Evolutionary conservation across 768 basidiomycete species (phyloP), one percentile per base, ranked within the genome.

Genomic region (Pleurotus tuoliensis): DNA sequence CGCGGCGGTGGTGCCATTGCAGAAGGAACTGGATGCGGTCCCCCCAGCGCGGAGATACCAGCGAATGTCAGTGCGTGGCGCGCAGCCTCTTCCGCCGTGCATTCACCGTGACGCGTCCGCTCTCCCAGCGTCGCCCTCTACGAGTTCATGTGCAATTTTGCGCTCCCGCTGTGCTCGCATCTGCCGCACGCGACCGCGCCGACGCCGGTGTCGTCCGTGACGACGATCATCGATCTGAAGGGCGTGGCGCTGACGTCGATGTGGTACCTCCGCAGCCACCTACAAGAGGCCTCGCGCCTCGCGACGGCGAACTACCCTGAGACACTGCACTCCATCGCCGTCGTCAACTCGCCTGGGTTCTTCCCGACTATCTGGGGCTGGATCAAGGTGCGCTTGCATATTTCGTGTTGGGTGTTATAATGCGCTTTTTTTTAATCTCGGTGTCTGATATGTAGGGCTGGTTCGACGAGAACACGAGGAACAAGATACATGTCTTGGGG

Each of bases 241-340:
- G 71, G 73, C 43, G 79, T 85, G 56, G 82, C 87, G 5, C 71
- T 93, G 4, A 67, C 74, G 30, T 73, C 81, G 0, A 81, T 92
- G 73, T 93, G 90, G 87, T 70, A 75, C 39, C 77, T 92, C 20
- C 82, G 89, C 20, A 70, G 65, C 45, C 90, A 90, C 66, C 80
- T 93, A 15, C 86, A 89, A 60, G 85, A 92, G 64, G 88, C 91
- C 0, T 85, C 86, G 5, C 73, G 73, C 16, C 77, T 93, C 41
- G 88, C 88, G 0, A 89, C 87, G 0, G 88, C 87, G 6, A 86
- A 91, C 62, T 92, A 92, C 66, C 90, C 91, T 1, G 91, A 93
- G 68, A 90, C 89, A 0, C 73, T 92, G 41, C 73, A 79, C 62
- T 77, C 79, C 37, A 81, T 87, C 62, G 84, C 77, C 9, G 70